Evolutionary conservation across 106 monocot species (phyloP), one percentile per base, ranked within the genome.

Genomic region (Dendrobium officinale): DNA sequence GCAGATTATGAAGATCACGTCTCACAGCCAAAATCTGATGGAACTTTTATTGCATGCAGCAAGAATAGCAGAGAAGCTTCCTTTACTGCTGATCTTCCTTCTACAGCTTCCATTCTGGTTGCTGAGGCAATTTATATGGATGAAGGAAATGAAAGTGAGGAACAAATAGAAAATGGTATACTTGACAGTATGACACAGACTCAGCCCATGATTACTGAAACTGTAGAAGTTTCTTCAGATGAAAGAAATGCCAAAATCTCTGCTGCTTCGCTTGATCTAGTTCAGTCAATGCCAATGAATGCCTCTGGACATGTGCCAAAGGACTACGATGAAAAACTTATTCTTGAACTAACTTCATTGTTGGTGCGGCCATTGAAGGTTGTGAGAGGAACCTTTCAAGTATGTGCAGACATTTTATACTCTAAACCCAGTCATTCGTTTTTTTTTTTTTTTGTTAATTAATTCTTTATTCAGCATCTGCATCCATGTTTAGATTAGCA

Each of bases 301-400:
- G 84, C 81, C 44, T 89, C 84, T 78, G 88, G 88, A 11, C 90
- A 83, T 83, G 80, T 91, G 79, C 92, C 90, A n/a, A 90, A 86
- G 90, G 93, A 99, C 20, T 72, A 80, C 55, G 91, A 99, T 88
- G 99, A 99, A 83, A 95, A 91, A 85, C 83, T 99, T 81, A 81
- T 95, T 80, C 54, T 91, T 80, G 99, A 95, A 78, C 83, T 99
- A 80, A 82, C 92, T 75, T 89, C 99, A 26, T 85, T 86, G 79
- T 91, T 99, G 89, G 91, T 99, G 27, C 88, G 88, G 18, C 99
- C 95, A 67, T 81, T 99, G 75, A 99, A 95, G 79, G 91, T 93
- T 88, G 85, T 99, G 27, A 85, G 77, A 74, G 99, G 99, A 77
- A 93, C 85, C 2, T 99, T 99, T 77, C 95, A 93, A 77, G 99